Percentiles rank a stretch among this genome's conserved stretches.
Evolutionary conservation across 2,329 filamentous ascomycete species (phyloP).

Genomic region (Penicillium sp.): DNA sequence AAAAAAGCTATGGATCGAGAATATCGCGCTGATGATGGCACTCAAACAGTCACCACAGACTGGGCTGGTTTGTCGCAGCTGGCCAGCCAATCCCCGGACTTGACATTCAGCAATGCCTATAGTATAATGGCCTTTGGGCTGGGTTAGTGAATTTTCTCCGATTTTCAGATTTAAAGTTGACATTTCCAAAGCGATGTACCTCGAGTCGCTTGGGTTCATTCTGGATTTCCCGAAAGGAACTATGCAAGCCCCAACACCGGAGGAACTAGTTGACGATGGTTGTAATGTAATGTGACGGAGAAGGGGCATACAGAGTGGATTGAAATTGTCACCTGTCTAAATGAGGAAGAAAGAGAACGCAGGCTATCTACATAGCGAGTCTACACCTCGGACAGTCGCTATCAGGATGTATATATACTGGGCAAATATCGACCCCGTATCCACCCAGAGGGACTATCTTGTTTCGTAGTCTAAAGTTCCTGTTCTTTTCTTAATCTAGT

Average conservation of each 20-base stretch:
- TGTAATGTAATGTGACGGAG: neutral
- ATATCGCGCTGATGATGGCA: neutral
- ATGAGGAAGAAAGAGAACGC: no score
- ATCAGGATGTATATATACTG: no score
- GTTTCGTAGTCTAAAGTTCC: no score
- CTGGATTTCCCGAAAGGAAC: neutral
- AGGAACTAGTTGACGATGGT: neutral
- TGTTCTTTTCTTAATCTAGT: no score
- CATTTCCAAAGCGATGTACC: neutral
- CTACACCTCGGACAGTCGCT: no score
- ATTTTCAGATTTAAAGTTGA: neutral
- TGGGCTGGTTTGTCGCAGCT: neutral
- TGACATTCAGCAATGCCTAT: neutral
- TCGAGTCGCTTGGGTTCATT: neutral
- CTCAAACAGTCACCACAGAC: neutral
- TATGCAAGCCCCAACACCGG: neutral
- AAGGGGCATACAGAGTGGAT: no score
- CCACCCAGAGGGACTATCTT: no score
- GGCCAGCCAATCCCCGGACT: neutral
- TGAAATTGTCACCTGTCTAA: no score
- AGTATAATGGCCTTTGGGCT: neutral
- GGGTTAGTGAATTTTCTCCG: neutral
- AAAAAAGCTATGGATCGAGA: neutral
- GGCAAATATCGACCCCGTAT: no score
- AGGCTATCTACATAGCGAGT: no score